phyloP scores from a whole-genome alignment of 1,284 basidiomycete species.

The Papiliotrema laurentii region DNA sequence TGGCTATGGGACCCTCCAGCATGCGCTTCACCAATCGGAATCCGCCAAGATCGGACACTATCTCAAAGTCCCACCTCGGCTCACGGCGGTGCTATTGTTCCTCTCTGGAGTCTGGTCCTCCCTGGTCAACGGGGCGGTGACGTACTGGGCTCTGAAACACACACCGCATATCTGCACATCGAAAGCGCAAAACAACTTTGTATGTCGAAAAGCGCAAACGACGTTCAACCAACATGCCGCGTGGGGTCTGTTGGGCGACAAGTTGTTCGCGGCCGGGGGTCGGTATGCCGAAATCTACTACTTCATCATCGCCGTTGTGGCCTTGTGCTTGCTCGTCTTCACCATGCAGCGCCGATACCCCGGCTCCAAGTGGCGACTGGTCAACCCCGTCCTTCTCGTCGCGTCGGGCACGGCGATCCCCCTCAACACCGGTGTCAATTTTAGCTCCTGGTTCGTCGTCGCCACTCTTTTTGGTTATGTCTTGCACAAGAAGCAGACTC shows the following conservation, averaged over 20 bases:
- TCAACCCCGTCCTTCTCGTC: not conserved
- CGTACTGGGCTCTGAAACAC: not conserved
- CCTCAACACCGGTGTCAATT: not conserved
- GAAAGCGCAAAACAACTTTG: not conserved
- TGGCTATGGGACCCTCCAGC: slow-evolving; percentile 1
- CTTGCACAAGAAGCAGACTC: not conserved
- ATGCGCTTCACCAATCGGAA: not conserved
- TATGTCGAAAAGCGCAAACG: not conserved
- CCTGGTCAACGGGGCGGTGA: not conserved
- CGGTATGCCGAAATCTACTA: not conserved
- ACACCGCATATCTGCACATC: not conserved
- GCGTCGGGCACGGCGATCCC: not conserved
- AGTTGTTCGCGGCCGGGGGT: not conserved
- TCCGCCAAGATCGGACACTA: not conserved
- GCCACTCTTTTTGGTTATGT: not conserved
- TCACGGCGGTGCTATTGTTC: not conserved
- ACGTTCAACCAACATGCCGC: slow-evolving; percentile 1
- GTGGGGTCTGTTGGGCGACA: not conserved
- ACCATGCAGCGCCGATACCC: not conserved
- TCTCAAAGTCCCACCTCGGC: not conserved
- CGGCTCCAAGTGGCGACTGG: not conserved
- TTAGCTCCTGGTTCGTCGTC: not conserved
- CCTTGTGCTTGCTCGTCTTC: not conserved
- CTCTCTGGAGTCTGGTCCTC: not conserved
- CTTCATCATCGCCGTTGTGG: not conserved